phyloP scores from a whole-genome alignment of 2,329 filamentous ascomycete genomes.

The Calonectria honghensis region DNA sequence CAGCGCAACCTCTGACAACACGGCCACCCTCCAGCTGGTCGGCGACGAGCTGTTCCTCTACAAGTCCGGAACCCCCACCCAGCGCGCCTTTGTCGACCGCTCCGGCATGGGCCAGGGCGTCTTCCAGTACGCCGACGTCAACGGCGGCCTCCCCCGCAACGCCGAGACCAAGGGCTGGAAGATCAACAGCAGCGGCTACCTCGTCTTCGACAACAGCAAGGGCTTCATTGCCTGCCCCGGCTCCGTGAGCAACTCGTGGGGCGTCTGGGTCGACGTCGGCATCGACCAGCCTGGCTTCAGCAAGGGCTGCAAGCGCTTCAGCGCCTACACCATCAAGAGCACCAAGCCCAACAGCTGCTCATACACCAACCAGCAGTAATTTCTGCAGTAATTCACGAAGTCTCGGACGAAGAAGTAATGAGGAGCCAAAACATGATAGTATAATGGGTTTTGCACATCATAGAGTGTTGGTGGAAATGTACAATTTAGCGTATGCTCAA shows the following conservation, averaged over 20 bases:
- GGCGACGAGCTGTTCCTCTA: slow-evolving; percentile 70
- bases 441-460: neutral
- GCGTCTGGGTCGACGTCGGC: slow-evolving; percentile 60
- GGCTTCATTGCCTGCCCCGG: slow-evolving; percentile 73
- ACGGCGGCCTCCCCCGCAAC: slow-evolving; percentile 60
- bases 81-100: slow-evolving; percentile 73
- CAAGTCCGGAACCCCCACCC: slow-evolving; percentile 60
- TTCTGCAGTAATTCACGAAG: neutral
- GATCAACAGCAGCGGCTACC: slow-evolving; percentile 64
- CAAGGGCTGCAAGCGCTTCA: slow-evolving; percentile 62
- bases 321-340: slow-evolving; percentile 55
- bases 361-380: slow-evolving; percentile 52
- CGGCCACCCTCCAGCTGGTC: slow-evolving; percentile 70
- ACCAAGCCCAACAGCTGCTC: slow-evolving; percentile 60
- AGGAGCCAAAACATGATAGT: neutral
- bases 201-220: slow-evolving; percentile 65
- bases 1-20: slow-evolving; percentile 60
- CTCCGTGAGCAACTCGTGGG: slow-evolving; percentile 63
- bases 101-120: slow-evolving; percentile 76
- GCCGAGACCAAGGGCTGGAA: slow-evolving; percentile 69
- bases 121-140: slow-evolving; percentile 69
- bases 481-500: neutral
- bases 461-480: neutral
- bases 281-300: slow-evolving; percentile 60
- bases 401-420: neutral